Evolutionary conservation across 2,329 filamentous ascomycete genomes (phyloP).

Genomic region (Sclerotiophoma versabilis): DNA sequence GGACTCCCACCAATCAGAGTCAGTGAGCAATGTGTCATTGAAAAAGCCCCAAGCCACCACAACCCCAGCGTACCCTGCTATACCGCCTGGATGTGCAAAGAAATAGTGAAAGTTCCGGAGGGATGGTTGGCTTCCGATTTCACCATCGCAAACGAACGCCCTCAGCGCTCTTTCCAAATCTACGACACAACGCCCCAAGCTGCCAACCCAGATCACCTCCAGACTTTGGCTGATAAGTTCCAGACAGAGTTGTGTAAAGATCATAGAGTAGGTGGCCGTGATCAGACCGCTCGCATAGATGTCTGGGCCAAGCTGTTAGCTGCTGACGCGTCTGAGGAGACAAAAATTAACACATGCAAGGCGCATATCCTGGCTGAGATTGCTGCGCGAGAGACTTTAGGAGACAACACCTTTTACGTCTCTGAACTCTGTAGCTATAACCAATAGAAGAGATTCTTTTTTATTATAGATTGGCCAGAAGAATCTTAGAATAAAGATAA

Average conservation of each 20-base stretch:
- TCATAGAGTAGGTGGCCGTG: conserved; percentile 6
- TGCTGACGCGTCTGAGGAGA: conserved; percentile 11
- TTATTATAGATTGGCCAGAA: conserved; percentile 16
- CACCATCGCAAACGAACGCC: conserved; percentile 7
- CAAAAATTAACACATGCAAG: conserved; percentile 14
- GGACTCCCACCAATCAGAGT: conserved; percentile 17
- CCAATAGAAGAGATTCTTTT: conserved; percentile 11
- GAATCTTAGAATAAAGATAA: conserved; percentile 17
- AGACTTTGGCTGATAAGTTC: conserved; percentile 11
- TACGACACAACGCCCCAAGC: conserved; percentile 19
- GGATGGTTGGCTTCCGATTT: conserved; percentile 21
- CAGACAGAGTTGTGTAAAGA: conserved; percentile 18
- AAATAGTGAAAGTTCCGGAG: conserved; percentile 12
- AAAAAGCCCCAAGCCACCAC: conserved; percentile 16
- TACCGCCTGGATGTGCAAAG: conserved; percentile 20
- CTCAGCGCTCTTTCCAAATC: conserved; percentile 20
- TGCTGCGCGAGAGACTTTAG: conserved; percentile 4
- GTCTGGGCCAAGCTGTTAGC: conserved; percentile 19
- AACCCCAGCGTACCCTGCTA: conserved; percentile 17
- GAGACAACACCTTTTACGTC: conserved; percentile 11
- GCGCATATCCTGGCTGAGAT: conserved; percentile 20
- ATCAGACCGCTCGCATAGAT: conserved; percentile 14
- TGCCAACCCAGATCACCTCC: conserved; percentile 12
- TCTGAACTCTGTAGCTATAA: conserved; percentile 1
- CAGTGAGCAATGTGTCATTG: conserved; percentile 15